These are phyloP conservation scores for Candida pseudocylindracea DNA, from an alignment of 1,139 yeast genomes.

Conservation along the genomic window DNA sequence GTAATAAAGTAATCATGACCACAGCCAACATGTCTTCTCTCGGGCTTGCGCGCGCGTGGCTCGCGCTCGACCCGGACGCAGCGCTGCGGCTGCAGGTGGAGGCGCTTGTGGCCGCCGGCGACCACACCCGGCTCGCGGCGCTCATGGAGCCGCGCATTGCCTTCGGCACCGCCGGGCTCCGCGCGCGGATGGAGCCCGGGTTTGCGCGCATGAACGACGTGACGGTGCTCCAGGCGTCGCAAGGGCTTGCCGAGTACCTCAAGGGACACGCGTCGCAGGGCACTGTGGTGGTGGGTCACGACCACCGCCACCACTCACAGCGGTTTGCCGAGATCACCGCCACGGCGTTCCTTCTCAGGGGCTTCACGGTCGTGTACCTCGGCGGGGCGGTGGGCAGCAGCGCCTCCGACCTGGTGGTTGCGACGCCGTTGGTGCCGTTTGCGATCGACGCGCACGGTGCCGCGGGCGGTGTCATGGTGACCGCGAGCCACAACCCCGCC, in stretches of 20 bases:
- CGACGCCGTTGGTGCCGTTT: conserved; percentile 88
- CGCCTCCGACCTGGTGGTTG: conserved; percentile 10
- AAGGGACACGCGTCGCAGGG: conserved; percentile 3
- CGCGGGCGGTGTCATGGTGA: conserved; percentile 79
- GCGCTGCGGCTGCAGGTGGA: background rate
- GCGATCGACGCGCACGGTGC: conserved; percentile 44
- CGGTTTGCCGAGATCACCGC: conserved; percentile 67
- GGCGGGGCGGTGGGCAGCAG: conserved; percentile 16
- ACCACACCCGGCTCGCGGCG: background rate
- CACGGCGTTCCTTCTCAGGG: conserved; percentile 43
- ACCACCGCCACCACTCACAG: conserved; percentile 66
- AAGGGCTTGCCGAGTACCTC: conserved; percentile 59
- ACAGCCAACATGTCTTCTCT: too few relatives aligned
- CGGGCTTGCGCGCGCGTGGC: background rate
- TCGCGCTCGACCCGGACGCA: background rate
- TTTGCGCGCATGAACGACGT: conserved; percentile 77
- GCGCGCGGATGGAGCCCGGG: conserved; percentile 82
- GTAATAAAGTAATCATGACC: too few relatives aligned
- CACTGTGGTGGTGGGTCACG: conserved; percentile 70
- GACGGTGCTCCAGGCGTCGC: conserved; percentile 80
- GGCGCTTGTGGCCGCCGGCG: background rate
- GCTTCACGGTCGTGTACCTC: conserved; percentile 46
- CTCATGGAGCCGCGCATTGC: conserved; percentile 20
- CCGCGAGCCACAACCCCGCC: conserved; percentile 94
- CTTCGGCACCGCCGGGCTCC: conserved; percentile 88